A percentile compares a stretch with the other conserved stretches of the same genome.
These are phyloP conservation scores for Petrea volubilis DNA, from an alignment of 257 asterid species.

Conservation along the genomic window DNA sequence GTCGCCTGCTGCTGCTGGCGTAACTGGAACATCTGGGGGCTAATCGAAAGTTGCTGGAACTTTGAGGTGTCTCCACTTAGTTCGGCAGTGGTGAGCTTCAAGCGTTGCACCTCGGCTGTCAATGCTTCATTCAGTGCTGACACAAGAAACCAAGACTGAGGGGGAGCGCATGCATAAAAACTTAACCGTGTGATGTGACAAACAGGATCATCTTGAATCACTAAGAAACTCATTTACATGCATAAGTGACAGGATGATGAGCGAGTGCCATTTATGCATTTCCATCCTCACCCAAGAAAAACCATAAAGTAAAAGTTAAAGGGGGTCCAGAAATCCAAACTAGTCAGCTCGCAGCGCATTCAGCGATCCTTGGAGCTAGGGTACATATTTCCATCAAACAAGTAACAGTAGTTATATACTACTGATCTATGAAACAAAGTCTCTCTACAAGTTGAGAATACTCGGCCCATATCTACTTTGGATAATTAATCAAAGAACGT, in stretches of 20 bases:
- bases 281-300: neutral
- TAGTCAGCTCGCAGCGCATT: neutral
- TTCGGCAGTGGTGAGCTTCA: conserved; percentile 54
- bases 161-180: too few relatives aligned
- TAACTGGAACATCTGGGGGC: conserved; percentile 51
- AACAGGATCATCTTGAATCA: neutral
- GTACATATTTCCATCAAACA: neutral
- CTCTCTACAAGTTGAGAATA: neutral
- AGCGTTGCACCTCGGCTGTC: conserved; percentile 61
- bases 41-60: conserved; percentile 57
- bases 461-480: neutral
- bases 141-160: conserved; percentile 24
- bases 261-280: neutral
- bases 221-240: neutral
- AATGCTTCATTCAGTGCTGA: conserved; percentile 76
- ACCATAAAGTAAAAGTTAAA: neutral
- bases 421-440: neutral
- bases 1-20: conserved; percentile 41
- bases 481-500: neutral
- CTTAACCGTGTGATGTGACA: neutral
- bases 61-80: conserved; percentile 46
- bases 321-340: neutral
- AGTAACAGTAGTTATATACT: neutral
- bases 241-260: neutral
- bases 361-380: neutral